Base-by-base conservation (phyloP, 768 basidiomycete genomes). In the Suillus plorans region DNA sequence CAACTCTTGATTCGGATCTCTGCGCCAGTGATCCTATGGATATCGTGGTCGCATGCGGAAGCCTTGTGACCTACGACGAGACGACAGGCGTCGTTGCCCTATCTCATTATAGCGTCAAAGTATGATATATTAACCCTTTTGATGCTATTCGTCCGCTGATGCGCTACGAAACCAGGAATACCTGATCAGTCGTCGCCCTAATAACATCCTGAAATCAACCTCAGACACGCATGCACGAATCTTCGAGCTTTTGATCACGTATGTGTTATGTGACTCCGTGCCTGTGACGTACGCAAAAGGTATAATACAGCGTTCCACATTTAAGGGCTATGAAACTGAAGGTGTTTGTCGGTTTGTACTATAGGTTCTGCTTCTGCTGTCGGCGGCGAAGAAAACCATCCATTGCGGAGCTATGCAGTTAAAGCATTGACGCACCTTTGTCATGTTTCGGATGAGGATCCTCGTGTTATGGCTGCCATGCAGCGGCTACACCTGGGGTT, bases 91-190 rank as follows among this genome's bases (percentile, higher is more conserved):
- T 63, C 5, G 20, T 59, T 8, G 49, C 31, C 18, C 28, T 63
- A 42, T 66, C 62, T 22, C 62, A 60, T 52, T 63, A 66, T 39
- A 60, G 62, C 31, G 65, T 63, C 14, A 36, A 66, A 36, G 65
- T 63, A 66, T n/a, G 34, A 28, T 56, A 2, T 31, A n/a, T 36
- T 6, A 9, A 6, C 5, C 53, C 1, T 16, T 5, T 12, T 25
- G 0, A 36, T 56, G 1, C 1, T 36, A 13, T 4, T n/a, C 12
- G 5, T 36, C 5, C 12, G 5, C 34, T 56, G 20, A 56, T 56
- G 53, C 18, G 20, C 20, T n/a, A 36, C 20, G 18, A 10, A 56
- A 49, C 47, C 10, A 56, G 53, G 53, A 56, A 56, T 56, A 56
- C 34, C 2, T 56, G 53, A 56, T 56, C 20, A 36, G 53, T 12